Conservation (phyloP, 108 stramenopile species). For the Conticribra weissflogii region DNA sequence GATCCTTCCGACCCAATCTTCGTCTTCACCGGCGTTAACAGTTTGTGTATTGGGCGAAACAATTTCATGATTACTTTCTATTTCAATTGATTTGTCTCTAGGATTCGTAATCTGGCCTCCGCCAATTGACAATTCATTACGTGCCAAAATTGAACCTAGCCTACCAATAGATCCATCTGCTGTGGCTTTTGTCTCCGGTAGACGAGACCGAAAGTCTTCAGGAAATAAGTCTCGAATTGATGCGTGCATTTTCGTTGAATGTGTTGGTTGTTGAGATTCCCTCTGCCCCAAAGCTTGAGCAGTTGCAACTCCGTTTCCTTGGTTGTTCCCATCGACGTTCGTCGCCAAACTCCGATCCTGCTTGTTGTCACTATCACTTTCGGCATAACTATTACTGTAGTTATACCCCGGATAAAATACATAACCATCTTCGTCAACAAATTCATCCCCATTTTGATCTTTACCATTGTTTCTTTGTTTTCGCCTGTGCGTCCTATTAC, state of each 20-base stretch:
- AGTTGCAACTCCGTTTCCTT: too few species aligned
- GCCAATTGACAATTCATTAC: too few species aligned
- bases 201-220: slow-evolving; percentile 10
- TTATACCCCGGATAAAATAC: slow-evolving; percentile 31
- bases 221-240: slow-evolving; percentile 17
- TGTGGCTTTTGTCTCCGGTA: background rate
- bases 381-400: slow-evolving; percentile 11
- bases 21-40: too few species aligned
- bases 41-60: too few species aligned
- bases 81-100: too few species aligned
- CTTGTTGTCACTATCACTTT: slow-evolving; percentile 9
- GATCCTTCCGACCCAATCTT: background rate
- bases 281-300: background rate
- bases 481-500: slow-evolving; percentile 6
- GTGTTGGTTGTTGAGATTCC: background rate
- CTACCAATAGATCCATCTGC: background rate
- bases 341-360: background rate
- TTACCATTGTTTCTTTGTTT: background rate
- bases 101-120: too few species aligned
- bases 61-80: too few species aligned
- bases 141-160: background rate
- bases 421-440: slow-evolving; percentile 42
- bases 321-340: too few species aligned
- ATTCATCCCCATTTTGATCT: slow-evolving; percentile 3
- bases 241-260: background rate